Evolutionary conservation across 2,329 filamentous ascomycete species (phyloP).

Genomic region (Coleophoma crateriformis): DNA sequence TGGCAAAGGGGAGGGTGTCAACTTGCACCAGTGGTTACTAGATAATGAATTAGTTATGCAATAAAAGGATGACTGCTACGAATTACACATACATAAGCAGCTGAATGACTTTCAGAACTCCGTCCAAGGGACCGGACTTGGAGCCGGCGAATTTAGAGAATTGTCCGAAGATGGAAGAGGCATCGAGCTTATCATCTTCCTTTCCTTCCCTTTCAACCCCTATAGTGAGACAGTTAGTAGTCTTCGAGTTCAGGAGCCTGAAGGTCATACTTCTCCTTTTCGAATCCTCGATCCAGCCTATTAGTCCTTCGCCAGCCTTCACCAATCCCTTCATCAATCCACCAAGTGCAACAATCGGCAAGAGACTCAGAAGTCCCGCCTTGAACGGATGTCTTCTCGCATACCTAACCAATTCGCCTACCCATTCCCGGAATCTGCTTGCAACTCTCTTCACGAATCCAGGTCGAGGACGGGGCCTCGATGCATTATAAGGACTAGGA

Average conservation of each 20-base stretch:
- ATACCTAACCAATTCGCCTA: conserved; percentile 12
- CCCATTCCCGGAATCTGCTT: conserved; percentile 12
- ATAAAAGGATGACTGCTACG: neutral
- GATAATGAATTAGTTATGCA: neutral
- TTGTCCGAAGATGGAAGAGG: conserved; percentile 15
- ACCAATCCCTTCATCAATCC: conserved; percentile 10
- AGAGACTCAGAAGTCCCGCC: conserved; percentile 14
- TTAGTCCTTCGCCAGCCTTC: conserved; percentile 3
- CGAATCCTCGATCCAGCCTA: neutral
- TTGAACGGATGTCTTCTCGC: conserved; percentile 17
- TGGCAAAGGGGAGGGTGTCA: conserved; percentile 17
- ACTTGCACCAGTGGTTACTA: conserved; percentile 23
- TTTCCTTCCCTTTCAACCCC: neutral
- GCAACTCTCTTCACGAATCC: conserved; percentile 16
- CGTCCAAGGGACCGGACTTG: conserved; percentile 19
- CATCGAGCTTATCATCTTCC: conserved; percentile 11
- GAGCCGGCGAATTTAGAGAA: conserved; percentile 20
- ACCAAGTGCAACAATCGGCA: conserved; percentile 16
- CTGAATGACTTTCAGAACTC: conserved; percentile 22
- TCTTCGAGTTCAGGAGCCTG: neutral
- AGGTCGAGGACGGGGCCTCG: conserved; percentile 17
- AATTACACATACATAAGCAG: conserved; percentile 19
- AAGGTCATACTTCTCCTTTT: conserved; percentile 4
- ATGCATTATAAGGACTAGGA: conserved; percentile 13
- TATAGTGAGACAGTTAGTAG: neutral